Evolutionary conservation across 2,329 filamentous ascomycete genomes (phyloP), one percentile per base, ranked within the genome.

Genomic region (Akanthomyces lecanii): DNA sequence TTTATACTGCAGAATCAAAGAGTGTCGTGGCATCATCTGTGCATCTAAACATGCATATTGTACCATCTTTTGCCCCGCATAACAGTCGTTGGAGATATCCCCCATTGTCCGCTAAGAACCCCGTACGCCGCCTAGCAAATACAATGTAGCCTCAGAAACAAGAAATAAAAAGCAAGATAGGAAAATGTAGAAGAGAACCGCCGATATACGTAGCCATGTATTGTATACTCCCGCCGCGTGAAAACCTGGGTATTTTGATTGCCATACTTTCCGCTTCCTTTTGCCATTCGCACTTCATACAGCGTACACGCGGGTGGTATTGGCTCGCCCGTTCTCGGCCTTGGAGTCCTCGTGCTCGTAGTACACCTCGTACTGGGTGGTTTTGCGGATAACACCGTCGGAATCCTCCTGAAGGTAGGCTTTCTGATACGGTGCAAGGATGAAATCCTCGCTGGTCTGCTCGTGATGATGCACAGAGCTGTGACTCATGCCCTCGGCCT

Each of bases 361-460:
- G 16, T 70, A 75, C 21, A 77, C 67, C 44, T 72, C 71, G 63
- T 76, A 77, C 36, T 72, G 67, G 21, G 71, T 75, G 30, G 74
- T 75, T 65, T 76, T 77, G 14, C 73, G 67, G 61, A 77, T 75
- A 12, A 69, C 69, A 33, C 70, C 66, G 8, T 60, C 62, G 33
- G 68, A 63, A 40, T 69, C 64, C 5, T 65, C 53, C 36, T 63
- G 58, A 3, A 59, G 36, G 36, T 63, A 61, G 48, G 50, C 45
- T 36, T 50, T 64, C 52, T 61, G 50, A 23, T 62, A 71, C 48
- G 2, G 67, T 62, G 5, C 72, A 18, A 77, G 42, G 36, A 76
- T 74, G 36, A 72, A 72, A 62, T 77, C 74, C 62, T 76, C 73
- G 54, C 75, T 77, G 7, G 66, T 67, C 16, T 71, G 71, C 12